Evolutionary conservation across 1,284 basidiomycete species (phyloP).

Genomic region (Bjerkandera adusta): DNA sequence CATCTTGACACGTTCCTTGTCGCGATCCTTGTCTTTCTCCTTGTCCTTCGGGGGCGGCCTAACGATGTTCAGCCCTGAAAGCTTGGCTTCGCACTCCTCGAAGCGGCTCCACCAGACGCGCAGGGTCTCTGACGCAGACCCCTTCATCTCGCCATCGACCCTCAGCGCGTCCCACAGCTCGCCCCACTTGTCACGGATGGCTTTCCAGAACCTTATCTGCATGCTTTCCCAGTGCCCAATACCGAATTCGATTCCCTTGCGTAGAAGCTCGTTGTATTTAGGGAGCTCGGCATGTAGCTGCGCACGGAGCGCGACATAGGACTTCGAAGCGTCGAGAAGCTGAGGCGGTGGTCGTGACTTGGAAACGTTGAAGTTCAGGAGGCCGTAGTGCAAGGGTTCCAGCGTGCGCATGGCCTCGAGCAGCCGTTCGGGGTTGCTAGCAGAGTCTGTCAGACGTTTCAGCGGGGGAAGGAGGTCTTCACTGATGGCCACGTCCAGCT

Average conservation of each 20-base stretch:
- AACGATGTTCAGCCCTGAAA: constrained; percentile 45
- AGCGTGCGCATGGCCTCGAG: constrained; percentile 68
- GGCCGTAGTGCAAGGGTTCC: constrained; percentile 62
- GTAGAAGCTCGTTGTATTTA: constrained; percentile 52
- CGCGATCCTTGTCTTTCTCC: constrained; percentile 15
- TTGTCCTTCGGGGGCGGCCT: constrained; percentile 19
- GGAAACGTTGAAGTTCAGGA: constrained; percentile 59
- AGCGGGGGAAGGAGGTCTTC: constrained; percentile 55
- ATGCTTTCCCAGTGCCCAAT: constrained; percentile 49
- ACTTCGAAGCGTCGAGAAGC: constrained; percentile 66
- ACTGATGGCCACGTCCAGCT: constrained; percentile 50
- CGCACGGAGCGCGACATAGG: constrained; percentile 69
- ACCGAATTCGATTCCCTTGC: constrained; percentile 51
- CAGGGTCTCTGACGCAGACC: constrained; percentile 62
- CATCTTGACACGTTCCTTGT: constrained; percentile 1
- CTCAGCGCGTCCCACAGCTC: constrained; percentile 77
- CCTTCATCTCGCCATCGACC: constrained; percentile 71
- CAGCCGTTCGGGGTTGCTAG: constrained; percentile 60
- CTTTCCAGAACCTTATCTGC: constrained; percentile 58
- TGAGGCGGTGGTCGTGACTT: constrained; percentile 62
- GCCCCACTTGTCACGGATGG: constrained; percentile 60
- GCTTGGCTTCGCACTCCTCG: constrained; percentile 54
- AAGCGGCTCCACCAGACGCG: constrained; percentile 66
- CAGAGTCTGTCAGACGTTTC: constrained; percentile 50
- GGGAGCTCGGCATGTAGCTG: constrained; percentile 71